phyloP scores from a whole-genome alignment of 2,329 filamentous ascomycete genomes.

The Pseudogymnoascus sp. region DNA sequence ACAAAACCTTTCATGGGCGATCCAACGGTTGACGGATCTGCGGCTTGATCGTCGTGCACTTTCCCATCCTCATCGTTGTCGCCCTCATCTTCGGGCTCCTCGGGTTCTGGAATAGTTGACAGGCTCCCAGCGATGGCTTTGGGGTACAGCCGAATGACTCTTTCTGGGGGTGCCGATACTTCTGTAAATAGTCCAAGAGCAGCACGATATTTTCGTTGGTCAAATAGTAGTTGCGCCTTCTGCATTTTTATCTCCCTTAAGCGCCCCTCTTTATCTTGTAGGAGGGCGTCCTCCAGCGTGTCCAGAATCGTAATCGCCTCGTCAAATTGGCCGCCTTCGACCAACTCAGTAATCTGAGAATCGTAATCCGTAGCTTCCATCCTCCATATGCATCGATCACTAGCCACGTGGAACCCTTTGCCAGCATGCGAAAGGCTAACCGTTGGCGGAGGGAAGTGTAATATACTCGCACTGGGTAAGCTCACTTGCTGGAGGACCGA shows the following conservation, averaged over 20 bases:
- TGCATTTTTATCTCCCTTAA: constrained; percentile 82
- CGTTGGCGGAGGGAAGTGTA: constrained; percentile 89
- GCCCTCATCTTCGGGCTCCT: constrained; percentile 39
- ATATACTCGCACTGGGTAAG: constrained; percentile 71
- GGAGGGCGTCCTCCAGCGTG: constrained; percentile 86
- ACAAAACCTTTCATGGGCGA: constrained; percentile 29
- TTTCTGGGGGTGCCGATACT: constrained; percentile 80
- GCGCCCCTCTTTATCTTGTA: constrained; percentile 73
- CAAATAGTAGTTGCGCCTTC: constrained; percentile 82
- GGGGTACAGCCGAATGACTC: constrained; percentile 80
- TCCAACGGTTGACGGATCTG: constrained; percentile 14
- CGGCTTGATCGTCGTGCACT: constrained; percentile 43
- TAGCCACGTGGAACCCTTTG: constrained; percentile 90
- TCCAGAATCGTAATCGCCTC: constrained; percentile 84
- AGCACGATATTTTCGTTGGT: constrained; percentile 72
- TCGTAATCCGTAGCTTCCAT: constrained; percentile 94
- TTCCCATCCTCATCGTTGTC: constrained; percentile 33
- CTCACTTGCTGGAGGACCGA: constrained; percentile 81
- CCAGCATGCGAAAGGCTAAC: constrained; percentile 92
- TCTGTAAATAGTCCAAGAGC: constrained; percentile 89
- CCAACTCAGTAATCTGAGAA: constrained; percentile 75
- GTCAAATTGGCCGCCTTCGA: constrained; percentile 67
- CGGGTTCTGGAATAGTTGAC: constrained; percentile 44
- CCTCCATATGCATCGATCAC: constrained; percentile 87
- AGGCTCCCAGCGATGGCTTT: constrained; percentile 75